Percentiles rank a stretch among this genome's conserved stretches.
Evolutionary conservation across 306 rosid genomes (phyloP).

Genomic region (Citrullus mucosospermus): DNA sequence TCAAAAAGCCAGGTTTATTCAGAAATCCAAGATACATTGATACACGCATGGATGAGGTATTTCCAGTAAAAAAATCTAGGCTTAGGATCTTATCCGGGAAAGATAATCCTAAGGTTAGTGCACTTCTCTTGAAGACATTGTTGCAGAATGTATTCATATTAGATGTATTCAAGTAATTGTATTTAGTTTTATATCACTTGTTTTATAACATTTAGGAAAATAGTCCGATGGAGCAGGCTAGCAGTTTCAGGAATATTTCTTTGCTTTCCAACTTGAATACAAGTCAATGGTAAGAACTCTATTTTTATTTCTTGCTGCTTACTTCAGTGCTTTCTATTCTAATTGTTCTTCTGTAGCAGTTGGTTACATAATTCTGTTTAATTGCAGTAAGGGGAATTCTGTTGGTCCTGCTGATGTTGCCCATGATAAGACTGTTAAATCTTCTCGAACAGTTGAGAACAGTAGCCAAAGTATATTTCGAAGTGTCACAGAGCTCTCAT

Average conservation of each 20-base stretch:
- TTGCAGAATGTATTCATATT: neutral
- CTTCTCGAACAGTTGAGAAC: conserved; percentile 36
- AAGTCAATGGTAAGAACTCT: conserved; percentile 32
- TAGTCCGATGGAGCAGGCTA: conserved; percentile 34
- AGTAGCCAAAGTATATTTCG: conserved; percentile 55
- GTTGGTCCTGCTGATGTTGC: conserved; percentile 20
- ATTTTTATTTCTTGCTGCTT: conserved; percentile 27
- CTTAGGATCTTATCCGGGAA: conserved; percentile 35
- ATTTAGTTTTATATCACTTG: conserved; percentile 7
- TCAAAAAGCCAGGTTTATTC: conserved; percentile 27
- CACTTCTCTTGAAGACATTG: neutral
- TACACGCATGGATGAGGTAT: conserved; percentile 63
- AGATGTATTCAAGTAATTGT: neutral
- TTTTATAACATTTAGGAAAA: conserved; percentile 36
- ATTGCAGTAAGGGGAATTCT: conserved; percentile 34
- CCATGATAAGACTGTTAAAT: conserved; percentile 17
- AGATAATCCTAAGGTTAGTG: conserved; percentile 65
- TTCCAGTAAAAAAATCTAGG: conserved; percentile 43
- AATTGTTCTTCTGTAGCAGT: neutral
- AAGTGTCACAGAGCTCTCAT: conserved; percentile 68
- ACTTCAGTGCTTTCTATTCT: neutral
- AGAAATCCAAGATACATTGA: conserved; percentile 46
- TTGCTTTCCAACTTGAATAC: conserved; percentile 27
- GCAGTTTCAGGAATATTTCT: conserved; percentile 31
- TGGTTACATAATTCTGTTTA: conserved; percentile 8